Evolutionary conservation across 306 rosid species (phyloP).

Genomic region (Medicago ruthenica): DNA sequence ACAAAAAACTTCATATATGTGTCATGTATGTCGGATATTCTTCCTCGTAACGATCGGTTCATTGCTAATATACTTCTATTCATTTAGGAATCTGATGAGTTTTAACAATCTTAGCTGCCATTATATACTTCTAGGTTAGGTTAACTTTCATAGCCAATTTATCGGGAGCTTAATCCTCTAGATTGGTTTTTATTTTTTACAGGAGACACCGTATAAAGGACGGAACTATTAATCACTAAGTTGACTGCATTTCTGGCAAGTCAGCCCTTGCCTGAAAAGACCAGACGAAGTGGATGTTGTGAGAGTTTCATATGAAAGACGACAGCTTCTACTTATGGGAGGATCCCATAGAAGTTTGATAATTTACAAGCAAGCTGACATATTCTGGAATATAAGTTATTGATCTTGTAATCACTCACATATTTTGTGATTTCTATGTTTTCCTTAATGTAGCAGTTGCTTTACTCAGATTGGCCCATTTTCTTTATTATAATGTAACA

Average conservation of each 20-base stretch:
- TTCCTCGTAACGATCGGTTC: not conserved
- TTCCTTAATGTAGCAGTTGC: constrained; percentile 43
- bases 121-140: not conserved
- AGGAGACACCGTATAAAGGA: constrained; percentile 89
- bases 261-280: constrained; percentile 41
- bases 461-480: constrained; percentile 36
- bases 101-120: constrained; percentile 13
- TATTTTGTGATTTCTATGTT: constrained; percentile 49
- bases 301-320: constrained; percentile 34
- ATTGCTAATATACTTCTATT: not conserved
- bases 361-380: constrained; percentile 38
- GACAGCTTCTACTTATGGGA: constrained; percentile 32
- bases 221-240: constrained; percentile 64
- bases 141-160: constrained; percentile 10
- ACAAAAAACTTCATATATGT: too few species aligned
- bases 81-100: not conserved
- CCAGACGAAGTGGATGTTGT: constrained; percentile 32
- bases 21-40: constrained; percentile 27
- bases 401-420: constrained; percentile 45
- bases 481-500: constrained; percentile 43
- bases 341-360: constrained; percentile 21
- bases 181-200: constrained; percentile 19
- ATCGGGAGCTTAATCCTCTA: constrained; percentile 21
- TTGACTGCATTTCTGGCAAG: constrained; percentile 39
- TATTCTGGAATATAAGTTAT: constrained; percentile 34